A percentile compares a stretch with the other conserved stretches of the same genome.
Evolutionary conservation across 2,329 filamentous ascomycete species (phyloP).

Genomic region (Ceratocystis lukuohia): DNA sequence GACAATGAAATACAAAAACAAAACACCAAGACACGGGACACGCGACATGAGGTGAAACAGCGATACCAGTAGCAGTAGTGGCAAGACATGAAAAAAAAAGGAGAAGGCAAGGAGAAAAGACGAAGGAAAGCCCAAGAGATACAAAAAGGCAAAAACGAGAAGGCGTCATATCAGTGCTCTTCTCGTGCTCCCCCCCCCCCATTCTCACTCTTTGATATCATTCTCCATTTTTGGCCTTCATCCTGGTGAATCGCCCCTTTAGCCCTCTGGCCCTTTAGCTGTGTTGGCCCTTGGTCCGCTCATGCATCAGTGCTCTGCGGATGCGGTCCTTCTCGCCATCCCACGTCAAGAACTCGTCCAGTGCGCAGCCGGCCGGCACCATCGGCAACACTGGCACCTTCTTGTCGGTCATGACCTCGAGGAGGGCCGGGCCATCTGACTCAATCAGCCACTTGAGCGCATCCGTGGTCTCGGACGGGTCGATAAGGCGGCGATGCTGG

Average conservation of each 20-base stretch:
- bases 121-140: neutral
- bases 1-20: neutral
- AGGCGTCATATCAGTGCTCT: neutral
- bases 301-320: conserved; percentile 52
- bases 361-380: conserved; percentile 74
- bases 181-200: neutral
- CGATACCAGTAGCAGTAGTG: neutral
- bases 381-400: conserved; percentile 94
- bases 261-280: conserved; percentile 19
- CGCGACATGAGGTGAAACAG: neutral
- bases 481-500: conserved; percentile 55
- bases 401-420: conserved; percentile 85
- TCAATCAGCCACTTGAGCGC: conserved; percentile 73
- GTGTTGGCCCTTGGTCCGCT: conserved; percentile 44
- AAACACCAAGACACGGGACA: neutral
- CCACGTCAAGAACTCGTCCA: conserved; percentile 89
- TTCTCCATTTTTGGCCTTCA: neutral
- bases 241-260: neutral
- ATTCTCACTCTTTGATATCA: neutral
- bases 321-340: conserved; percentile 60
- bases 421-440: conserved; percentile 65
- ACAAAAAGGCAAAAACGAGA: neutral
- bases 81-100: neutral
- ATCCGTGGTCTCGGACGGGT: conserved; percentile 63
- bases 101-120: neutral